Percentiles rank a stretch among this genome's conserved stretches.
phyloP scores from a whole-genome alignment of 192 early-diverging fungal genomes.

The Rhizophlyctis rosea region DNA sequence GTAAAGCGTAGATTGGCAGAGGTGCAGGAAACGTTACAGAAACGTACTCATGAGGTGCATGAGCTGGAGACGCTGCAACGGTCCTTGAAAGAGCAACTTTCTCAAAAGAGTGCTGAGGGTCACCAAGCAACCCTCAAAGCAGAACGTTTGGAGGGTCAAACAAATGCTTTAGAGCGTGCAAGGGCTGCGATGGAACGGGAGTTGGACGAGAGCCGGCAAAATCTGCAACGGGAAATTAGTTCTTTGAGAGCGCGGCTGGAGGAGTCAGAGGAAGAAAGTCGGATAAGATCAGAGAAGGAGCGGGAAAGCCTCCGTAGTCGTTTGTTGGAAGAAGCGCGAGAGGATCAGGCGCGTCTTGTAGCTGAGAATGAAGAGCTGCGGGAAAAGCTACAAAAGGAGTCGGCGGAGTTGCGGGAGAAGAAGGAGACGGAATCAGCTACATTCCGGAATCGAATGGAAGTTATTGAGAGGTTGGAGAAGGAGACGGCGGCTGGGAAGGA shows the following conservation, averaged over 20 bases:
- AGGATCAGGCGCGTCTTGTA: constrained; percentile 3
- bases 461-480: constrained; percentile 32
- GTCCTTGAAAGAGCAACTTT: constrained; percentile 18
- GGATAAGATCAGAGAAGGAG: constrained; percentile 3
- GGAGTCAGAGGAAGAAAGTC: constrained; percentile 6
- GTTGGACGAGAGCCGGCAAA: not conserved
- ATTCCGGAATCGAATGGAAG: constrained; percentile 24
- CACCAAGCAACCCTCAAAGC: constrained; percentile 4
- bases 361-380: constrained; percentile 9
- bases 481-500: constrained; percentile 20
- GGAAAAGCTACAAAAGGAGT: constrained; percentile 15
- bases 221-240: not conserved
- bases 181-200: constrained; percentile 3
- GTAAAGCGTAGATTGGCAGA: constrained; percentile 10
- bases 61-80: not conserved
- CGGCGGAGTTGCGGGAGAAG: constrained; percentile 19
- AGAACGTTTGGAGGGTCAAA: constrained; percentile 10
- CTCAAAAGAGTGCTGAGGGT: constrained; percentile 12
- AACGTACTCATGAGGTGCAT: constrained; percentile 12
- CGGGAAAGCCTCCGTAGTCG: not conserved
- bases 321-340: not conserved
- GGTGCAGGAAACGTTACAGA: constrained; percentile 22
- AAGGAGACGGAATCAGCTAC: constrained; percentile 27
- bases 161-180: constrained; percentile 8
- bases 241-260: not conserved